These are phyloP conservation scores for Lecanicillium sp. DNA, from an alignment of 2,329 filamentous ascomycete genomes.

Conservation along the genomic window DNA sequence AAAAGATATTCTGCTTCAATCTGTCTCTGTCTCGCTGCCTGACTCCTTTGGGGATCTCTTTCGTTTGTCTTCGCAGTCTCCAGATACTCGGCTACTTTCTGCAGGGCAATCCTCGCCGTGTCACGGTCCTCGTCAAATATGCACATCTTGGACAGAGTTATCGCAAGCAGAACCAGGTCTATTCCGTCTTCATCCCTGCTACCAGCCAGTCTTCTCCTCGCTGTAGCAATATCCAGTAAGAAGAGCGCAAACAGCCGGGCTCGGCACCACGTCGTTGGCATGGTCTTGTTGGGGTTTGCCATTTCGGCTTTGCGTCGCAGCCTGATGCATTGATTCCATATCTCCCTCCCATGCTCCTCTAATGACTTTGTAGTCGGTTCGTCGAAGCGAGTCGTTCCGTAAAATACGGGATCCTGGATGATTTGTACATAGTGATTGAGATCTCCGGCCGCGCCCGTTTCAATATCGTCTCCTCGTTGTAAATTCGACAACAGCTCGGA, in stretches of 20 bases:
- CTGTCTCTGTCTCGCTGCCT: background rate
- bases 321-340: constrained; percentile 62
- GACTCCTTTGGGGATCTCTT: background rate
- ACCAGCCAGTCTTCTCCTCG: too few relatives aligned
- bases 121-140: constrained; percentile 47
- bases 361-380: constrained; percentile 29
- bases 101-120: constrained; percentile 53
- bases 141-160: constrained; percentile 53
- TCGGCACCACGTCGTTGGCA: constrained; percentile 26
- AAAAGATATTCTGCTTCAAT: background rate
- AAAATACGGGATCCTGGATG: too few relatives aligned
- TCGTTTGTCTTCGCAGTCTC: constrained; percentile 13
- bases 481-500: too few relatives aligned
- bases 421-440: too few relatives aligned
- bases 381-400: background rate
- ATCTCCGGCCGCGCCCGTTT: too few relatives aligned
- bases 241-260: constrained; percentile 55
- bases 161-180: constrained; percentile 57
- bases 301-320: constrained; percentile 25
- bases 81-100: constrained; percentile 53
- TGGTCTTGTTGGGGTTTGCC: constrained; percentile 12
- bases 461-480: too few relatives aligned
- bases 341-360: constrained; percentile 45
- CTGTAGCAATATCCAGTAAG: constrained; percentile 56
- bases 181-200: too few relatives aligned